Conservation (phyloP, 352 stramenopile species). For the Phytophthora colocasiae region DNA sequence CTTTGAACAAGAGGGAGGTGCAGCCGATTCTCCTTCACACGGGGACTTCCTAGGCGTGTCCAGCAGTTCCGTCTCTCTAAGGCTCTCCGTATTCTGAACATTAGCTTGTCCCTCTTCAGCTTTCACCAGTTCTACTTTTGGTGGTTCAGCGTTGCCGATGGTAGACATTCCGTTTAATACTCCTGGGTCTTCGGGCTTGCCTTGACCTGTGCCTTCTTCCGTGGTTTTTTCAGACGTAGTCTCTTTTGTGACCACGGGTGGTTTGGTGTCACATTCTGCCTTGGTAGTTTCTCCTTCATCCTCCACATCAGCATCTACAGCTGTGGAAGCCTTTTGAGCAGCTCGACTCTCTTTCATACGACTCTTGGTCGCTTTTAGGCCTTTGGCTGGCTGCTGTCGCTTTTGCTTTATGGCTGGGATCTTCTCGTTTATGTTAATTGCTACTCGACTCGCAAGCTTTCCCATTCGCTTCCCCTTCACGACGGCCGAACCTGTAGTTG, state of each 20-base stretch:
- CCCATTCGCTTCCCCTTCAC: slow-evolving; percentile 6
- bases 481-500: not conserved
- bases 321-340: not conserved
- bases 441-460: slow-evolving; percentile 8
- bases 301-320: slow-evolving; percentile 19
- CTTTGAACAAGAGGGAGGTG: too few species aligned
- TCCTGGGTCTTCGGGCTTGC: not conserved
- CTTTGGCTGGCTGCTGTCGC: slow-evolving; percentile 3
- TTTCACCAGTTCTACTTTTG: not conserved
- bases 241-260: not conserved
- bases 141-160: not conserved
- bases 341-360: slow-evolving; percentile 9
- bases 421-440: slow-evolving; percentile 2
- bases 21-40: too few species aligned
- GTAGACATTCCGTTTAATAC: not conserved
- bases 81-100: too few species aligned
- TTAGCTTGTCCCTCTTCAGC: slow-evolving; percentile 4
- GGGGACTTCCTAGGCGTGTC: too few species aligned
- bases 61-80: too few species aligned
- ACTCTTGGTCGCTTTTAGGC: not conserved
- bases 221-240: too few species aligned
- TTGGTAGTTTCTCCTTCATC: slow-evolving; percentile 5
- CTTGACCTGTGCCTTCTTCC: too few species aligned
- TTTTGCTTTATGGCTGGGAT: slow-evolving; percentile 9
- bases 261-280: not conserved